Evolutionary conservation across 139 green algal genomes (phyloP).

Genomic region (Yamagishiella unicocca): DNA sequence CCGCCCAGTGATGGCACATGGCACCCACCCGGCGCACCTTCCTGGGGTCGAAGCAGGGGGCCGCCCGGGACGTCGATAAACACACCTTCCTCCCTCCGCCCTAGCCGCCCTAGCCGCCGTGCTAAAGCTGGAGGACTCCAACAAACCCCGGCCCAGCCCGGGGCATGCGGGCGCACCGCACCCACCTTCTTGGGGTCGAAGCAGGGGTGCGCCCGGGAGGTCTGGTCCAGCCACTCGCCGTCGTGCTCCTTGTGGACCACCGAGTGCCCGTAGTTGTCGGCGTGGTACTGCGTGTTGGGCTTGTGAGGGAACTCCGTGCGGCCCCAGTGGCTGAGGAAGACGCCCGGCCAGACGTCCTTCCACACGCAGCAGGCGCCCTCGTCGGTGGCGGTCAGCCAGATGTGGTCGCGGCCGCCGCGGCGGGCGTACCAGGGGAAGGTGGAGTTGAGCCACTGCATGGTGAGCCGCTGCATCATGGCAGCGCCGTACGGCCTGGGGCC

Average conservation of each 20-base stretch:
- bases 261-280: conserved; percentile 26
- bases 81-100: too few species aligned
- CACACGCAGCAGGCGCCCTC: conserved; percentile 58
- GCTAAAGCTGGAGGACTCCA: too few species aligned
- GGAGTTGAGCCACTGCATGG: conserved; percentile 35
- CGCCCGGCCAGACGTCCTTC: conserved; percentile 49
- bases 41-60: conserved; percentile 69
- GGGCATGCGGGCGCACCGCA: background rate
- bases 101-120: conserved; percentile 48
- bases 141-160: background rate
- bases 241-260: background rate
- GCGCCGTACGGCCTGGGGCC: conserved; percentile 49
- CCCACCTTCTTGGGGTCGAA: conserved; percentile 65
- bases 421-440: conserved; percentile 42
- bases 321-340: conserved; percentile 72
- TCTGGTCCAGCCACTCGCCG: conserved; percentile 43
- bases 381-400: conserved; percentile 69
- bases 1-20: too few species aligned
- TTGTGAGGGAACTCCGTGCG: conserved; percentile 59
- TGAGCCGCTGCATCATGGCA: conserved; percentile 47
- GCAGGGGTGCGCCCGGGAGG: conserved; percentile 60
- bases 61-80: conserved; percentile 32
- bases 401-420: conserved; percentile 66
- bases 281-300: conserved; percentile 41
- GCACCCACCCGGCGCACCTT: conserved; percentile 44